Evolutionary conservation across 495 filamentous ascomycete species (phyloP), one percentile per base, ranked within the genome.

Genomic region (Daldinia loculata): DNA sequence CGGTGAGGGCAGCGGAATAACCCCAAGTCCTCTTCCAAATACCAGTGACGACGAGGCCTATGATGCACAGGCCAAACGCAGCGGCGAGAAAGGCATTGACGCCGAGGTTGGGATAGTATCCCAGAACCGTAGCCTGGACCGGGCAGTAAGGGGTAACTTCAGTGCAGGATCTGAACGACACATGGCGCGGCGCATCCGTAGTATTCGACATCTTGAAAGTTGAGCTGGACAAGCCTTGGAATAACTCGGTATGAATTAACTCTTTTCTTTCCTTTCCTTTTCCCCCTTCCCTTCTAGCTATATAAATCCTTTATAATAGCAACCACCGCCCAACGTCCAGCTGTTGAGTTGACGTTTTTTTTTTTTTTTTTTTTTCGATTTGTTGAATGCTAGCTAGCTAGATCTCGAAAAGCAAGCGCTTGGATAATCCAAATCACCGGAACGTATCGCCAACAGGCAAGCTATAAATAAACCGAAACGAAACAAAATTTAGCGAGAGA

Each of bases 51-150:
- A 89, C 32, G 12, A 89, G 83, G n/a, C 75, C 53, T 3, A 87
- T 38, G 0, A 79, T 77, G 17, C 83, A 81, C 2, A 90, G 17
- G 22, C 78, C 87, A 69, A 86, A 92, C 50, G 82, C 81, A 30
- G 83, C 82, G 9, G 82, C 76, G 75, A 91, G 88, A 77, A 91
- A 89, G 67, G 83, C 77, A 76, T 90, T 90, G 48, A 84, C 87
- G 51, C 85, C 88, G 6, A 87, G 79, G 69, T 84, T 88, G 2
- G 90, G 90, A 60, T 85, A 86, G 79, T 92, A 92, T 32, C 89
- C 90, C 69, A 91, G 86, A 17, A 88, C 90, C 3, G 89, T 90
- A 2, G 81, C 82, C 43, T 84, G 64, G 52, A 91, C 87, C 1
- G 87, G 87, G 67, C 90, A 93, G 3, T 60, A 22, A 0, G 78